phyloP scores from a whole-genome alignment of 805 yeast species.

The Lachancea meyersii region DNA sequence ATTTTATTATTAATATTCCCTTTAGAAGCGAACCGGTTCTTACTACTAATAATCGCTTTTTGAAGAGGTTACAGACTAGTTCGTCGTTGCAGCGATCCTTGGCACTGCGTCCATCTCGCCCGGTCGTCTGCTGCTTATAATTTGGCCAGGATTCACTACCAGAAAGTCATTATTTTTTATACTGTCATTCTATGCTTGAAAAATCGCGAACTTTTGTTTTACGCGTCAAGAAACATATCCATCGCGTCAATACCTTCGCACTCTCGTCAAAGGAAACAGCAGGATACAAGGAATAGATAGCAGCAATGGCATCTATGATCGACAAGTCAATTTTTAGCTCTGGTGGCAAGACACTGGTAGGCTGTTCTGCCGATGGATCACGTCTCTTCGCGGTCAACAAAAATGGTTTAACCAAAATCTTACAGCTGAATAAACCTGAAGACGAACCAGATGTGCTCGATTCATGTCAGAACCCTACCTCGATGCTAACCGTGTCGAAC shows the following conservation, averaged over 20 bases:
- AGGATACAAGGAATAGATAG: not conserved
- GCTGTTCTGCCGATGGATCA: slow-evolving; percentile 23
- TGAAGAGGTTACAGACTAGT: too few species aligned
- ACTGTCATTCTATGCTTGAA: not conserved
- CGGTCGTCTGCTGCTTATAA: too few species aligned
- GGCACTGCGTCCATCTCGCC: too few species aligned
- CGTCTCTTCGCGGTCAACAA: slow-evolving; percentile 48
- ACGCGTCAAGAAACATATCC: not conserved
- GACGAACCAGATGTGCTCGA: slow-evolving; percentile 59
- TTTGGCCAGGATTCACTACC: too few species aligned
- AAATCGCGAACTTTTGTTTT: not conserved
- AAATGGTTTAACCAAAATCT: slow-evolving; percentile 48
- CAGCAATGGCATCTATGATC: slow-evolving; percentile 10
- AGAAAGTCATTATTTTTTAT: not conserved
- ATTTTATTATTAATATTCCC: too few species aligned
- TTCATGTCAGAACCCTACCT: slow-evolving; percentile 41
- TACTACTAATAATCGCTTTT: too few species aligned
- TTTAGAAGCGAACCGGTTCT: too few species aligned
- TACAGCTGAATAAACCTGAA: slow-evolving; percentile 42
- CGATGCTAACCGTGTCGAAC: slow-evolving; percentile 28
- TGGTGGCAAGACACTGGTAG: slow-evolving; percentile 28
- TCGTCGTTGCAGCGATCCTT: too few species aligned
- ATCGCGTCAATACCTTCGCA: not conserved
- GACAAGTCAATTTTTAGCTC: slow-evolving; percentile 27
- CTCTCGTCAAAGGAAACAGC: not conserved